Conservation (phyloP, 2,329 filamentous ascomycete species). For the Plectosphaerella cucumerina region DNA sequence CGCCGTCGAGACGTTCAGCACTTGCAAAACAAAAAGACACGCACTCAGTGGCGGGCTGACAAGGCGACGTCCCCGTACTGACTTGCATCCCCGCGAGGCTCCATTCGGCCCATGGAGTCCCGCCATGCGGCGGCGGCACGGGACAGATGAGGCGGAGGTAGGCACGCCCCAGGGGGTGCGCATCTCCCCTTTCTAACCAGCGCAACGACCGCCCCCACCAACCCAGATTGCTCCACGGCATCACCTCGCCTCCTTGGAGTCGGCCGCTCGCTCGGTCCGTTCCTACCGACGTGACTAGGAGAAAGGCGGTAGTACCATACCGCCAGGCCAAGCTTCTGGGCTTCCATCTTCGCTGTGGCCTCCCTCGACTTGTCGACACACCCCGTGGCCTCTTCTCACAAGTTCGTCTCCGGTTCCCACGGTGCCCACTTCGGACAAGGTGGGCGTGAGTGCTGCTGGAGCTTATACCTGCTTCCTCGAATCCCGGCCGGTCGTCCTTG, state of each 20-base stretch:
- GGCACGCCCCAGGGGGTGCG: background rate
- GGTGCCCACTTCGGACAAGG: background rate
- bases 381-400: background rate
- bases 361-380: background rate
- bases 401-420: background rate
- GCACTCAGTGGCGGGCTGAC: no score
- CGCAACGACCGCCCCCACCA: conserved; percentile 15
- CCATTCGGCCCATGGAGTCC: no score
- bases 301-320: conserved; percentile 19
- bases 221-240: conserved; percentile 7
- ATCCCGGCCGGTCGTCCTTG: no score
- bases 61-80: no score
- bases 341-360: conserved; percentile 10
- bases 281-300: conserved; percentile 33
- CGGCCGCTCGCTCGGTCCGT: conserved; percentile 35
- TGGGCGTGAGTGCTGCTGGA: no score
- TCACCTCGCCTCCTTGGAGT: conserved; percentile 11
- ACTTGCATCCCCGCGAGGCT: no score
- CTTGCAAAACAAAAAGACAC: no score
- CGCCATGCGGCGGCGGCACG: no score
- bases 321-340: conserved; percentile 22
- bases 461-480: no score
- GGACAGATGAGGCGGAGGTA: no score
- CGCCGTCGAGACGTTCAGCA: no score
- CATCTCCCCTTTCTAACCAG: conserved; percentile 7